Conservation (phyloP, 2,329 filamentous ascomycete species). For the Anthostomella pinea region DNA sequence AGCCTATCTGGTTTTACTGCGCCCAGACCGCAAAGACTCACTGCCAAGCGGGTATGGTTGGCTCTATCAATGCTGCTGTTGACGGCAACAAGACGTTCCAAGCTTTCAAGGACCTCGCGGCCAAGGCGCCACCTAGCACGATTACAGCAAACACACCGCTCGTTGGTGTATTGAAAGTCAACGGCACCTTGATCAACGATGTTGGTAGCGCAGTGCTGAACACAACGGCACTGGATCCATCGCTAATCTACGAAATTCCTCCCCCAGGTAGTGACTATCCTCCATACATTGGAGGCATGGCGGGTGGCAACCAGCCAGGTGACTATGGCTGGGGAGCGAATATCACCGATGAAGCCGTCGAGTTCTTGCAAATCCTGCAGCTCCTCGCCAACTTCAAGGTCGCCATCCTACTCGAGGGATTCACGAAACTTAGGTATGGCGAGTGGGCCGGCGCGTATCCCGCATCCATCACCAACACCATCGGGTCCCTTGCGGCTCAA, state of each 20-base stretch:
- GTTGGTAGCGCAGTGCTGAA: slow-evolving; percentile 30
- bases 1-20: slow-evolving; percentile 39
- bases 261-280: slow-evolving; percentile 24
- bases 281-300: slow-evolving; percentile 30
- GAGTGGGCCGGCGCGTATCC: slow-evolving; percentile 34
- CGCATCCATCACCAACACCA: slow-evolving; percentile 29
- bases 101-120: slow-evolving; percentile 35
- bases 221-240: slow-evolving; percentile 22
- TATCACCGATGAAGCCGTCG: slow-evolving; percentile 28
- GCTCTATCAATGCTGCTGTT: slow-evolving; percentile 42
- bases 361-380: slow-evolving; percentile 28
- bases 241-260: slow-evolving; percentile 25
- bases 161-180: slow-evolving; percentile 34
- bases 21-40: slow-evolving; percentile 33
- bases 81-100: slow-evolving; percentile 36
- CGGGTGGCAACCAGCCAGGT: slow-evolving; percentile 33
- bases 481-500: slow-evolving; percentile 34
- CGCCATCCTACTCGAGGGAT: slow-evolving; percentile 31
- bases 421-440: slow-evolving; percentile 25
- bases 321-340: slow-evolving; percentile 33
- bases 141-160: slow-evolving; percentile 33
- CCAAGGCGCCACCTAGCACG: slow-evolving; percentile 32
- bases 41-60: slow-evolving; percentile 44
- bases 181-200: slow-evolving; percentile 29
- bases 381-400: slow-evolving; percentile 35